Percentiles rank a stretch among this genome's conserved stretches.
phyloP scores from a whole-genome alignment of 768 basidiomycete genomes.

The Trametes sanguinea region DNA sequence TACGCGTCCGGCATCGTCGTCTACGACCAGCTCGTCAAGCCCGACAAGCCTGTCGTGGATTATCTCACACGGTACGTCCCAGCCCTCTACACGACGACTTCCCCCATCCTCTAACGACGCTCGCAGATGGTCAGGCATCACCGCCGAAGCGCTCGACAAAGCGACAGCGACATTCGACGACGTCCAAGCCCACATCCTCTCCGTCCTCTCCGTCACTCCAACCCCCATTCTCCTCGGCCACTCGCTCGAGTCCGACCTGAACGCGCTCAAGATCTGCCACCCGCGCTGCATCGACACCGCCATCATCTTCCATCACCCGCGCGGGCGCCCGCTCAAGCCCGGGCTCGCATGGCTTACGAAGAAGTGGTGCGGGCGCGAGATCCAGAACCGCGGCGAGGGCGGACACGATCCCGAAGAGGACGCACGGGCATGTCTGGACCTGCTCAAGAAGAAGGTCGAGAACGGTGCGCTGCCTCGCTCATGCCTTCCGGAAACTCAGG shows the following conservation, averaged over 20 bases:
- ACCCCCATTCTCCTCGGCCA: constrained; percentile 90
- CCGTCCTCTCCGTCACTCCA: constrained; percentile 56
- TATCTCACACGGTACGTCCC: constrained; percentile 82
- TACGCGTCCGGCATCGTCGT: constrained; percentile 68
- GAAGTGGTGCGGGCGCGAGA: constrained; percentile 89
- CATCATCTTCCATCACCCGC: constrained; percentile 86
- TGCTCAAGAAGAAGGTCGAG: constrained; percentile 79
- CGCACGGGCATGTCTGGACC: constrained; percentile 82
- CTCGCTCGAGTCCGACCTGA: constrained; percentile 92
- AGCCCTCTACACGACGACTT: too few species aligned
- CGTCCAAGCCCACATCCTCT: constrained; percentile 72
- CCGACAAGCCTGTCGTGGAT: constrained; percentile 79
- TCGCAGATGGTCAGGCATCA: constrained; percentile 90
- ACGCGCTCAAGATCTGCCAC: constrained; percentile 84
- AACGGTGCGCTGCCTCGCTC: constrained; percentile 46
- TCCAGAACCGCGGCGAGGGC: constrained; percentile 80
- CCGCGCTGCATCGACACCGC: constrained; percentile 91
- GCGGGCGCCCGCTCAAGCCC: constrained; percentile 91
- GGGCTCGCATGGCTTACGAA: constrained; percentile 96
- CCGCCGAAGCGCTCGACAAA: constrained; percentile 61
- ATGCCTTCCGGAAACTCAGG: not conserved
- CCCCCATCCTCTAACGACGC: not conserved
- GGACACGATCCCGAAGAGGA: constrained; percentile 97
- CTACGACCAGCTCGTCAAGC: constrained; percentile 90
- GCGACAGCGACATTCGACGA: constrained; percentile 79